Base-by-base conservation (phyloP, 192 early-diverging fungal genomes). In the Coemansia reversa region DNA sequence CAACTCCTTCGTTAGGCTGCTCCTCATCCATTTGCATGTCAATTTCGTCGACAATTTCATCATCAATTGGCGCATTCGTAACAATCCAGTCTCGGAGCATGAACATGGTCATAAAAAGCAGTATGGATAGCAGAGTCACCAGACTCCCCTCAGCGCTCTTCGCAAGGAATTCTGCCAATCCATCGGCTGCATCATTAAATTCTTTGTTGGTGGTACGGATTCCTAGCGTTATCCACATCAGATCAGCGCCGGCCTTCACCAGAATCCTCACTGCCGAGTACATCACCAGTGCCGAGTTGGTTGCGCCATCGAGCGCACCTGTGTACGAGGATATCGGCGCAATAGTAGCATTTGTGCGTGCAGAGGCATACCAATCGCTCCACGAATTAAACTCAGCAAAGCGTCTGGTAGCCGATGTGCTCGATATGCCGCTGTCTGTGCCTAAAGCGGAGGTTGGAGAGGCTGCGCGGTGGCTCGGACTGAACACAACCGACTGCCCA, bases 71-170 rank as follows among this genome's bases (percentile, higher is more conserved):
- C 24, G 62, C 64, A 42, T 82, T 82, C 24, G 70, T 66, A 14
- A 89, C 74, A 28, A 96, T 87, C 87, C 94, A 96, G 71, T 98
- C 96, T 23, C 91, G 89, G 62, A 98, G 79, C 35, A 92, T 84
- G 62, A 94, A 90, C 22, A 91, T 81, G 2, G 85, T 83, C n/a
- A 96, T 82, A 59, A 91, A 94, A 7, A 91, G 75, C 29, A 95
- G 70, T 18, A 98, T 77, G 5, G 91, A 86, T 25, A 90, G 65
- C 25, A 89, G 72, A 0, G 88, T 88, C 45, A 98, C 85, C 16
- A 93, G 81, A 55, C 92, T 89, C 1, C 96, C 96, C 63, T 98
- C 93, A 58, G 95, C 81, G 42, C 92, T 85, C 66, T 92, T 89
- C 14, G 84, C 75, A 12, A 85, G 55, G 52, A 90, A 84, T 27